Evolutionary conservation across 495 filamentous ascomycete species (phyloP).

Genomic region (Hypomontagnella submonticulosa): DNA sequence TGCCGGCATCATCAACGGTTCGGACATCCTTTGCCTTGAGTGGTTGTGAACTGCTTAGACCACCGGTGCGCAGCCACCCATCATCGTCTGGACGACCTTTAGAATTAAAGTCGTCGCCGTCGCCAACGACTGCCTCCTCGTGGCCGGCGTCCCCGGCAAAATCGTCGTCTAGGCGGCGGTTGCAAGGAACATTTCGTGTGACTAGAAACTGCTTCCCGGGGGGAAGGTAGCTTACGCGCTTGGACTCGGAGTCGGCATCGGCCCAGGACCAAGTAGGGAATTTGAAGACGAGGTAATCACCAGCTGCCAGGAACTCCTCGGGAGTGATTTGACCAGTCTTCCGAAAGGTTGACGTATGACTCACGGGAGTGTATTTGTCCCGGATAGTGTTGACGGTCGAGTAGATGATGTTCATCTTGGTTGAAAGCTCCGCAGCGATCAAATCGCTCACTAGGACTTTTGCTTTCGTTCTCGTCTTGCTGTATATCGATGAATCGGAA

Average conservation of each 20-base stretch:
- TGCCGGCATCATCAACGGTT: constrained; percentile 83
- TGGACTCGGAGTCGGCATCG: constrained; percentile 79
- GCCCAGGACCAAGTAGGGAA: constrained; percentile 99
- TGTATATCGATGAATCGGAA: not conserved
- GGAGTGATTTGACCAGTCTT: constrained; percentile 94
- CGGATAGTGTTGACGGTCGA: constrained; percentile 85
- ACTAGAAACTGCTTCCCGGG: constrained; percentile 94
- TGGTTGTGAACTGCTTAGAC: constrained; percentile 74
- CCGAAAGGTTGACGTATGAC: constrained; percentile 92
- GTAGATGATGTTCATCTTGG: constrained; percentile 71
- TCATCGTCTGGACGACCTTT: constrained; percentile 71
- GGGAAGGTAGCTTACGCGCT: constrained; percentile 84
- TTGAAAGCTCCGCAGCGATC: not conserved
- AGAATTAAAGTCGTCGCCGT: constrained; percentile 71
- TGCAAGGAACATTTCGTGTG: constrained; percentile 92
- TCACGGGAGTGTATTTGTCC: constrained; percentile 88
- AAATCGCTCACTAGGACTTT: not conserved
- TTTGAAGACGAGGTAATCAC: constrained; percentile 98
- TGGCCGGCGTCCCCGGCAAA: constrained; percentile 88
- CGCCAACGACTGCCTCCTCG: constrained; percentile 84
- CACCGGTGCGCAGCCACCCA: constrained; percentile 91
- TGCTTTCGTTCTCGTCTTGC: not conserved
- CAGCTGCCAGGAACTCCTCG: constrained; percentile 94
- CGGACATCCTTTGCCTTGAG: constrained; percentile 81
- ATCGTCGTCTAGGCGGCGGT: constrained; percentile 89